Conservation (phyloP, 2,329 filamentous ascomycete genomes). For the Calonectria pseudoreteaudii region DNA sequence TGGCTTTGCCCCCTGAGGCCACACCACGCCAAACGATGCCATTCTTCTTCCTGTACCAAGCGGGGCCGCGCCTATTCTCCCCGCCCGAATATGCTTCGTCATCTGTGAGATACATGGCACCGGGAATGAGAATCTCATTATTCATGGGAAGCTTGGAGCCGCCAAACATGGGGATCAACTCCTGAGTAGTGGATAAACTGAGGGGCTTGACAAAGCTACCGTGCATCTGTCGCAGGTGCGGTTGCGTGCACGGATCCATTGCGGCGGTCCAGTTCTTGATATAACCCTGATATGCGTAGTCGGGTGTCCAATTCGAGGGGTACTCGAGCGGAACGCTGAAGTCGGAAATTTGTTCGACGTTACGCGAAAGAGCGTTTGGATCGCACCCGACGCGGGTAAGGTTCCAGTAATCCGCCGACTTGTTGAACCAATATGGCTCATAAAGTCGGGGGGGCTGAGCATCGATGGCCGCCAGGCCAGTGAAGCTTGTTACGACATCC, state of each 20-base stretch:
- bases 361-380: constrained; percentile 62
- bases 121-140: constrained; percentile 73
- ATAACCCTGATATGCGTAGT: constrained; percentile 59
- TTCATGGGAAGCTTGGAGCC: constrained; percentile 73
- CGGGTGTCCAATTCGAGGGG: constrained; percentile 49
- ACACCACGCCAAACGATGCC: constrained; percentile 73
- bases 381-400: constrained; percentile 68
- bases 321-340: constrained; percentile 47
- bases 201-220: constrained; percentile 68
- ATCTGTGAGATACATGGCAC: constrained; percentile 72
- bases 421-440: constrained; percentile 61
- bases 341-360: constrained; percentile 48
- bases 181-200: constrained; percentile 62
- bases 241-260: constrained; percentile 70
- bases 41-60: constrained; percentile 69
- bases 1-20: constrained; percentile 68
- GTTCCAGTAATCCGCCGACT: constrained; percentile 68
- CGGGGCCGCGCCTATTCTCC: constrained; percentile 60
- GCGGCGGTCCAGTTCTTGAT: constrained; percentile 69
- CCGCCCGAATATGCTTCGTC: constrained; percentile 71
- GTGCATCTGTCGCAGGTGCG: constrained; percentile 62
- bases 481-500: constrained; percentile 57
- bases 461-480: constrained; percentile 54
- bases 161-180: constrained; percentile 70
- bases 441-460: constrained; percentile 48